A percentile compares a stretch with the other conserved stretches of the same genome.
Evolutionary conservation across 1,139 yeast genomes (phyloP).

Genomic region (Taphrina betulina): DNA sequence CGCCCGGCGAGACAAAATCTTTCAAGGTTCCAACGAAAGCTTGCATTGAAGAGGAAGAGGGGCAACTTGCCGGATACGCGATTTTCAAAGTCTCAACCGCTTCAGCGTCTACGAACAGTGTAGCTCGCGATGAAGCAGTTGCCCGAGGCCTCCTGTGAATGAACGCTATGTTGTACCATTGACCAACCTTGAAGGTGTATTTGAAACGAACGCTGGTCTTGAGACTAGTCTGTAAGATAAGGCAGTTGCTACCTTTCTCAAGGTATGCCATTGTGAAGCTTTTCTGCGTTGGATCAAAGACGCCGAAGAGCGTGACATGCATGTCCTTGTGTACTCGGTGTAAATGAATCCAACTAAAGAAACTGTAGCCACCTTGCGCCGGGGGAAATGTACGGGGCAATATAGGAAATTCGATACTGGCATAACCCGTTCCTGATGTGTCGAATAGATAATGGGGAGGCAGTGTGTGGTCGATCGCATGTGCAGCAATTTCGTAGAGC

Average conservation of each 20-base stretch:
- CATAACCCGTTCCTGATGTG: slow-evolving; percentile 16
- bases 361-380: slow-evolving; percentile 38
- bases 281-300: slow-evolving; percentile 37
- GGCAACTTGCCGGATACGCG: slow-evolving; percentile 38
- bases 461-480: background rate
- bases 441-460: slow-evolving; percentile 24
- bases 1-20: background rate
- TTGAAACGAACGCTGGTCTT: slow-evolving; percentile 37
- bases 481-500: background rate
- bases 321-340: slow-evolving; percentile 36
- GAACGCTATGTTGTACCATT: slow-evolving; percentile 39
- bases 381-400: slow-evolving; percentile 32
- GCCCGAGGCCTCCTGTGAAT: slow-evolving; percentile 38
- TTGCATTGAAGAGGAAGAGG: slow-evolving; percentile 36
- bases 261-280: slow-evolving; percentile 38
- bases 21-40: slow-evolving; percentile 40
- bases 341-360: slow-evolving; percentile 38
- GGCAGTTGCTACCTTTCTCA: slow-evolving; percentile 37
- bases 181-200: slow-evolving; percentile 34
- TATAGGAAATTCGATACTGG: slow-evolving; percentile 15
- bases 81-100: slow-evolving; percentile 43
- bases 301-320: slow-evolving; percentile 38
- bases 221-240: slow-evolving; percentile 38
- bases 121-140: slow-evolving; percentile 41
- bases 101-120: slow-evolving; percentile 45